Base-by-base conservation (phyloP, 441 rosid species). In the Melastoma candidum region DNA sequence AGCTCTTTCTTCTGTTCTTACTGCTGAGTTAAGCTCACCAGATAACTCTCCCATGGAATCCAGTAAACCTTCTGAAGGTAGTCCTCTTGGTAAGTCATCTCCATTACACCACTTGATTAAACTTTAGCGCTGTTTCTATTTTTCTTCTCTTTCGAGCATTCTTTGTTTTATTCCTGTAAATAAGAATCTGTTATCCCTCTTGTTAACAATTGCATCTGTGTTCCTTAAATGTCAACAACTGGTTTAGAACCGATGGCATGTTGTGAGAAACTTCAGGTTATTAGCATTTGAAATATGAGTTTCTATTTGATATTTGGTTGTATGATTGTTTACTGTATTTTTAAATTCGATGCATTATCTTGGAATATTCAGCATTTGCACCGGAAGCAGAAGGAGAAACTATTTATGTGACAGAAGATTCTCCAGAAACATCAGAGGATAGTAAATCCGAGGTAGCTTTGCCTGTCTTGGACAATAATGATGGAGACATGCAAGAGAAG, bases 1-100 rank as follows among this genome's bases (percentile, higher is more conserved):
- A 46, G 99, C 97, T 71, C 93, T 95, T 62, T 95, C 98, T 6
- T 74, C 80, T 27, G 98, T 90, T 66, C 98, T 95, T 63, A 82
- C 82, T 26, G 98, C 96, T 51, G 99, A 90, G 65, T 75, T 67
- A 63, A 69, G 59, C 72, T 72, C 92, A 10, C 86, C 87, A 12
- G 95, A 76, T 59, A 55, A 57, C 66, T 83, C 96, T 59, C 92
- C 97, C 49, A 63, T 77, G 36, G 74, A 62, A 70, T 68, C 80
- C 44, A 66, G 68, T 22, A 67, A 76, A 56, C 81, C 81, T 70
- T 79, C 89, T 61, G 87, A 77, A 71, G 68, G 67, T 55, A 76
- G 22, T 60, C 61, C 65, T 67, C 54, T 58, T 12, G 57, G 99
- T 85, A 77, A 76, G 78, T 26, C 53, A 26, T 13, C 48, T 12